Evolutionary conservation across 2,329 filamentous ascomycete species (phyloP).

Genomic region (Colletotrichum limetticola): DNA sequence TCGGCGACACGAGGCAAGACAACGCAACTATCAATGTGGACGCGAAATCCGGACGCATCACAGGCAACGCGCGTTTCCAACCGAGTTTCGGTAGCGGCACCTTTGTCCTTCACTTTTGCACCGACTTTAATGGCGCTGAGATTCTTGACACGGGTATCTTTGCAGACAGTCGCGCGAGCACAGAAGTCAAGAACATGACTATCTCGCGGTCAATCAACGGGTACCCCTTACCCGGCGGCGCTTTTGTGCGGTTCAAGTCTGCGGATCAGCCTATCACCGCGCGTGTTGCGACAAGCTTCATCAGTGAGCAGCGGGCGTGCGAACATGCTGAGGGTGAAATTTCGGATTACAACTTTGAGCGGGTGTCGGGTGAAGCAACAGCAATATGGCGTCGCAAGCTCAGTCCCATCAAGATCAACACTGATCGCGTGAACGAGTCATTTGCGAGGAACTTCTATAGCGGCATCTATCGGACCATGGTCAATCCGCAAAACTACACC

Average conservation of each 20-base stretch:
- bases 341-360: conserved; percentile 72
- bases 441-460: conserved; percentile 75
- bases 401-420: conserved; percentile 64
- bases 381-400: conserved; percentile 72
- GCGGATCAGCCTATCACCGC: conserved; percentile 66
- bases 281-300: conserved; percentile 76
- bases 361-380: conserved; percentile 61
- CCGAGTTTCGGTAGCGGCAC: conserved; percentile 74
- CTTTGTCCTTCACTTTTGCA: conserved; percentile 73
- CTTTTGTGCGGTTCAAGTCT: conserved; percentile 67
- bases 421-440: conserved; percentile 61
- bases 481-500: conserved; percentile 79
- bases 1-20: conserved; percentile 68
- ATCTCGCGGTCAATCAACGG: conserved; percentile 62
- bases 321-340: conserved; percentile 75
- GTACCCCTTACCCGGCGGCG: conserved; percentile 68
- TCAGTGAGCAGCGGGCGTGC: conserved; percentile 74
- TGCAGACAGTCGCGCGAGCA: conserved; percentile 64
- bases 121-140: conserved; percentile 70
- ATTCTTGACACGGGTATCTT: conserved; percentile 72
- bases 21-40: conserved; percentile 68
- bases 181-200: conserved; percentile 56
- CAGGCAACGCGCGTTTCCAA: conserved; percentile 69
- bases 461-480: conserved; percentile 77
- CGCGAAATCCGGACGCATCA: conserved; percentile 66